Base-by-base conservation (phyloP, 768 basidiomycete species). In the Neoboletus subvelutipes region DNA sequence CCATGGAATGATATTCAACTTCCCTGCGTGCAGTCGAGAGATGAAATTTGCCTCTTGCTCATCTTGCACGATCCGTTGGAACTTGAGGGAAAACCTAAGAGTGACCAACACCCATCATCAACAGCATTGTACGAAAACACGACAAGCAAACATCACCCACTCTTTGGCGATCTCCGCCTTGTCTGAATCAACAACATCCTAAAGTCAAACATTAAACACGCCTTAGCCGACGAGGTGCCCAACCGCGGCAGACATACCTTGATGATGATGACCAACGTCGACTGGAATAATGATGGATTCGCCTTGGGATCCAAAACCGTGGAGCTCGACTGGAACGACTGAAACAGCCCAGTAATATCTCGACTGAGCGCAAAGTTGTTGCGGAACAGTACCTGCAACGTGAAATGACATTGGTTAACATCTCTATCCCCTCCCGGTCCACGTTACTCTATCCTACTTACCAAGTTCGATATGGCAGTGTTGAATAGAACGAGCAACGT, bases 101-200 rank as follows among this genome's bases (percentile, higher is more conserved):
- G 8, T 0, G 2, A 34, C 34, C 0, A 31, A 28, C 0, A 4
- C 17, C 28, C 1, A 7, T 45, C 24, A n/a, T 13, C 28, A 54
- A 40, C 20, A 29, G 2, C 6, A 8, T 7, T 10, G 0, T 33
- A n/a, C 12, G 5, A 29, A 24, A 26, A 39, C 18, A 18, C 0
- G 20, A 36, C 9, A 12, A 43, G 10, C 0, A 37, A 1, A 4
- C 0, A 40, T 12, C 4, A 53, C 81, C 52, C 54, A 85, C 85
- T 86, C 85, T 67, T 74, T 72, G 5, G 77, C 77, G 24, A 87
- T 85, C 51, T 86, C 84, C 2, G 60, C 68, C 64, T 78, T 82
- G 68, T 86, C 85, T 0, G 81, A 78, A 52, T 86, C 85, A 1
- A 84, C 78, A 15, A 86, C 84, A 48, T 87, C 85, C 84, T 86